A percentile compares a stretch with the other conserved stretches of the same genome.
Conservation (phyloP, 768 basidiomycete genomes). For the Suillus decipiens region DNA sequence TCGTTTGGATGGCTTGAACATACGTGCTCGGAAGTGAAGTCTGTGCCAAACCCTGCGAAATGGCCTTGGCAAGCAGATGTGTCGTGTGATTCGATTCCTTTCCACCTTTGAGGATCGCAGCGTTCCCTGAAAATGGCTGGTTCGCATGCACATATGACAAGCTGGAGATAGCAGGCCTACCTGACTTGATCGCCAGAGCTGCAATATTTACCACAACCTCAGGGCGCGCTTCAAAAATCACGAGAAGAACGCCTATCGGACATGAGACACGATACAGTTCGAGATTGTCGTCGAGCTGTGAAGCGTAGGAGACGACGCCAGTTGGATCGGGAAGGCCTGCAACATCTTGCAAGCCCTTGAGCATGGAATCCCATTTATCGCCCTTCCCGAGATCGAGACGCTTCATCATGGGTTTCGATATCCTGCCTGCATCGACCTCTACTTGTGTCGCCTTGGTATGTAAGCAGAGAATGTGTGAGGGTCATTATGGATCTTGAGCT, state of each 20-base stretch:
- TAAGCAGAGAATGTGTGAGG: slow-evolving; percentile 4
- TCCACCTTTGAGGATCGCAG: slow-evolving; percentile 96
- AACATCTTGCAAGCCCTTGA: slow-evolving; percentile 88
- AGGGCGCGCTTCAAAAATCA: slow-evolving; percentile 96
- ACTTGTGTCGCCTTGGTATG: slow-evolving; percentile 63
- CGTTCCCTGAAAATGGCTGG: slow-evolving; percentile 65
- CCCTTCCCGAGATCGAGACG: slow-evolving; percentile 76
- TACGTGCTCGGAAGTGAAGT: slow-evolving; percentile 78
- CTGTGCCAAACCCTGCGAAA: slow-evolving; percentile 71
- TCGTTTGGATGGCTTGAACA: slow-evolving; percentile 89
- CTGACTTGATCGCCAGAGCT: slow-evolving; percentile 93
- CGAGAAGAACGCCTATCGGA: slow-evolving; percentile 93
- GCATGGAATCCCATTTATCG: slow-evolving; percentile 95
- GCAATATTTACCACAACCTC: slow-evolving; percentile 99
- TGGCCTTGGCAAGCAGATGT: slow-evolving; percentile 72
- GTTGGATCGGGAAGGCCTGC: slow-evolving; percentile 85
- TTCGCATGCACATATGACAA: not conserved
- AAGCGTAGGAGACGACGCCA: slow-evolving; percentile 84
- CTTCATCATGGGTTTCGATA: slow-evolving; percentile 82
- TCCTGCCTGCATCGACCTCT: slow-evolving; percentile 81
- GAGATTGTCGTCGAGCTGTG: slow-evolving; percentile 82
- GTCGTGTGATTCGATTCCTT: slow-evolving; percentile 91
- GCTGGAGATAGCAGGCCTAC: slow-evolving; percentile 42
- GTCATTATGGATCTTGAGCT: not conserved
- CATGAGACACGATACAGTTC: slow-evolving; percentile 94